Conservation (phyloP, 2,329 filamentous ascomycete genomes). For the Plenodomus biglobosus region DNA sequence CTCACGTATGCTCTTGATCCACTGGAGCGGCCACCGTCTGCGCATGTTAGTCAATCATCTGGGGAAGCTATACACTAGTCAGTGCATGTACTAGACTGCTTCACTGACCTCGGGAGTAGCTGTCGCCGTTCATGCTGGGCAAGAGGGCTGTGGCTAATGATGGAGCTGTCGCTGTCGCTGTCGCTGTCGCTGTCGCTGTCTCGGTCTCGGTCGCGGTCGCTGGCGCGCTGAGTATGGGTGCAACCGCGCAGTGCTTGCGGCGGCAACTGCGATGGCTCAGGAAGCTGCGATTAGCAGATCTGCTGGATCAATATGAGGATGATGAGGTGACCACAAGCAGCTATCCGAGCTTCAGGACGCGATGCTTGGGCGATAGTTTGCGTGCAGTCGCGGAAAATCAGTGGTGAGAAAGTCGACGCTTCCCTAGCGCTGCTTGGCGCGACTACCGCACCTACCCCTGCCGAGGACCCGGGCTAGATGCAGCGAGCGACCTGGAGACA, state of each 20-base stretch:
- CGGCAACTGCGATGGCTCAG: slow-evolving; percentile 8
- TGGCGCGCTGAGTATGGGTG: too few species aligned
- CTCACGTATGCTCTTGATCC: slow-evolving; percentile 46
- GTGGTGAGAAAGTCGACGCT: slow-evolving; percentile 21
- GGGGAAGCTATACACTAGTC: slow-evolving; percentile 38
- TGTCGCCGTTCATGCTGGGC: slow-evolving; percentile 78
- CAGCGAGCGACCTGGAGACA: too few species aligned
- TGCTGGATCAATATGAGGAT: slow-evolving; percentile 8
- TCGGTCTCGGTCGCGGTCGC: slow-evolving; percentile 6
- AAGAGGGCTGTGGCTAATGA: slow-evolving; percentile 7
- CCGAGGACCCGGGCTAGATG: slow-evolving; percentile 4
- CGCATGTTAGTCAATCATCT: slow-evolving; percentile 31
- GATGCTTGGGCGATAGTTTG: slow-evolving; percentile 18
- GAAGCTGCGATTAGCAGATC: slow-evolving; percentile 22
- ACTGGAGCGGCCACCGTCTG: slow-evolving; percentile 43
- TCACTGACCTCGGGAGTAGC: slow-evolving; percentile 72
- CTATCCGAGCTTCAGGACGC: slow-evolving; percentile 17
- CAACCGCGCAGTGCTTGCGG: slow-evolving; percentile 14
- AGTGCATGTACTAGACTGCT: slow-evolving; percentile 38
- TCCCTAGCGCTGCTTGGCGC: slow-evolving; percentile 22
- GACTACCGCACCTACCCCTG: slow-evolving; percentile 11
- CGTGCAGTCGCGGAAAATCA: slow-evolving; percentile 14
- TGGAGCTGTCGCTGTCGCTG: slow-evolving; percentile 18
- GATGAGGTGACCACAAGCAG: slow-evolving; percentile 11
- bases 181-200: slow-evolving; percentile 6